Conservation (phyloP, 345 rosid species). For the Microthlaspi erraticum region DNA sequence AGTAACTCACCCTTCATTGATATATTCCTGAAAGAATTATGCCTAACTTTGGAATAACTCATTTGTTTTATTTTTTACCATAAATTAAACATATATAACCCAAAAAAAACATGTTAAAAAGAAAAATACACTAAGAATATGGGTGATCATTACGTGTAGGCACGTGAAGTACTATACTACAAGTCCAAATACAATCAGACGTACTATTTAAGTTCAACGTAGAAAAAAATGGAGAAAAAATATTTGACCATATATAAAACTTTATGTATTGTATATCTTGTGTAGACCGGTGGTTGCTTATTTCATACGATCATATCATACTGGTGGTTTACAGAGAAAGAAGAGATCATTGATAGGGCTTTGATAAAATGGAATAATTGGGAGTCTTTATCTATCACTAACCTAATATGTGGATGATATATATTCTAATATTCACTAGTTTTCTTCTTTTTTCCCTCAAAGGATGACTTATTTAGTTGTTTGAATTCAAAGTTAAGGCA, state of each 20-base stretch:
- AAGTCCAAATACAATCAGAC: neutral
- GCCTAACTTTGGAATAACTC: neutral
- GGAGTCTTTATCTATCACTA: constrained; percentile 25
- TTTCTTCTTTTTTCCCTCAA: neutral
- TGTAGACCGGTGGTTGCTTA: constrained; percentile 31
- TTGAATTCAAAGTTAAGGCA: constrained; percentile 35
- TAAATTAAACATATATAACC: neutral
- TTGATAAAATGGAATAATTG: constrained; percentile 38
- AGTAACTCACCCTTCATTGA: neutral
- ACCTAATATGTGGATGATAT: constrained; percentile 35
- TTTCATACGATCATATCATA: constrained; percentile 32
- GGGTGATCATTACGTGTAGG: neutral
- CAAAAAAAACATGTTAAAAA: neutral
- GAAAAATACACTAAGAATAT: neutral
- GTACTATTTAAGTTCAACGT: neutral
- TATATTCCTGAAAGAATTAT: neutral
- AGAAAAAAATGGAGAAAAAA: neutral
- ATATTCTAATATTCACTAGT: constrained; percentile 10
- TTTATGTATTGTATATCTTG: neutral
- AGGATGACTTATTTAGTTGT: constrained; percentile 28
- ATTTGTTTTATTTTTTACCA: neutral
- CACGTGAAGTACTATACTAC: neutral
- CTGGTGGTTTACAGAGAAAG: constrained; percentile 34
- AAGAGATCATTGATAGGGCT: constrained; percentile 25
- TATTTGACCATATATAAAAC: constrained; percentile 1